phyloP scores from a whole-genome alignment of 2,329 filamentous ascomycete species.

The Rosellinia necatrix region DNA sequence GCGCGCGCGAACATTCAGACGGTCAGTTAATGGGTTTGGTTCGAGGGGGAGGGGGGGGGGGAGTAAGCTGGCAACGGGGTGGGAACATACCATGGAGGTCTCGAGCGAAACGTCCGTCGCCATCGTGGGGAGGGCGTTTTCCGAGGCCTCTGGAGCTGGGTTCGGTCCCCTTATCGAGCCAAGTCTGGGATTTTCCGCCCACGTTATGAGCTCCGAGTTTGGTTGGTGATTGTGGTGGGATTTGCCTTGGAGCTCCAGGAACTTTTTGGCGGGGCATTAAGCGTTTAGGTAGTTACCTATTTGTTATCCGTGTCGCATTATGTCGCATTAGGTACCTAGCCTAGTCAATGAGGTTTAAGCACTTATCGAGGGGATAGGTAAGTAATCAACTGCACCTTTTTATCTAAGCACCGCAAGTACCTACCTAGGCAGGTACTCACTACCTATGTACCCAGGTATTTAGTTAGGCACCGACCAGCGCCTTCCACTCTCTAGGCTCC shows the following conservation, averaged over 20 bases:
- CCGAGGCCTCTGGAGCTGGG: not conserved
- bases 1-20: no score
- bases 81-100: conserved; percentile 73
- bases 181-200: not conserved
- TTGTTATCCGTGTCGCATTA: no score
- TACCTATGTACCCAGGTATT: no score
- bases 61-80: not conserved
- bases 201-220: conserved; percentile 15
- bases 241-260: conserved; percentile 7
- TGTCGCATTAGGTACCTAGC: no score
- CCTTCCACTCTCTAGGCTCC: no score
- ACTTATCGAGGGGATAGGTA: no score
- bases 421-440: no score
- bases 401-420: no score
- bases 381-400: no score
- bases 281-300: no score
- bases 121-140: conserved; percentile 60
- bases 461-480: no score
- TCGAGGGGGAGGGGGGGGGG: not conserved
- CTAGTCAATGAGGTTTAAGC: no score
- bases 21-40: conserved; percentile 8
- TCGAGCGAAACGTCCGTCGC: conserved; percentile 79
- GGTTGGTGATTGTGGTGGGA: not conserved
- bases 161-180: not conserved
- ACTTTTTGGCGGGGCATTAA: conserved; percentile 28